A percentile compares a stretch with the other conserved stretches of the same genome.
Conservation (phyloP, 139 green algal species). For the Cymbomonas tetramitiformis region DNA sequence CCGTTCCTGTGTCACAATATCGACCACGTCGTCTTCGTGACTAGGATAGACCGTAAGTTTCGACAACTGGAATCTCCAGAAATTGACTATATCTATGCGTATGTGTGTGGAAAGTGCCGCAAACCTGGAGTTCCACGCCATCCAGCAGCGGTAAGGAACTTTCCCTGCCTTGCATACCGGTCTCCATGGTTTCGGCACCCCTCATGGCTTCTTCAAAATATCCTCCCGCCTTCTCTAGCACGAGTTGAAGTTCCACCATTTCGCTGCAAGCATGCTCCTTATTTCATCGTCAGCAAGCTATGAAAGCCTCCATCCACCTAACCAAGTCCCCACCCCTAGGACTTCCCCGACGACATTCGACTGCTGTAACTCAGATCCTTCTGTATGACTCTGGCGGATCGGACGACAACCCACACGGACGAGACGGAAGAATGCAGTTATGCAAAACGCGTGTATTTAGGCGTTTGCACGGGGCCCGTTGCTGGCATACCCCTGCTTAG, state of each 20-base stretch:
- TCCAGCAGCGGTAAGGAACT: background rate
- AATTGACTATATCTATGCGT: too few species aligned
- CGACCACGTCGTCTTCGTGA: background rate
- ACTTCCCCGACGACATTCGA: slow-evolving; percentile 16
- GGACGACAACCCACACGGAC: background rate
- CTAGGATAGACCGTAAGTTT: too few species aligned
- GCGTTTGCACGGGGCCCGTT: too few species aligned
- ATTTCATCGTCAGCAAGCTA: slow-evolving; percentile 63
- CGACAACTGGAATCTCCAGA: too few species aligned
- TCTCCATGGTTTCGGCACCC: too few species aligned
- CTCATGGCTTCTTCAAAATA: slow-evolving; percentile 73
- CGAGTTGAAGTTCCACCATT: slow-evolving; percentile 82
- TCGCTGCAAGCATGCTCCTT: slow-evolving; percentile 44
- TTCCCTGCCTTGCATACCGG: too few species aligned
- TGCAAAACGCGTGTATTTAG: too few species aligned
- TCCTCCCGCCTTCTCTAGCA: slow-evolving; percentile 75
- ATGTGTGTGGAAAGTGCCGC: background rate
- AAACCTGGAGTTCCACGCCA: background rate
- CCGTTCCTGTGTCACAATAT: background rate
- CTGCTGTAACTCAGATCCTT: too few species aligned
- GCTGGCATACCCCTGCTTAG: too few species aligned
- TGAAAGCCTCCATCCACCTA: slow-evolving; percentile 60
- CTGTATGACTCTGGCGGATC: too few species aligned
- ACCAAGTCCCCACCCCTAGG: slow-evolving; percentile 68
- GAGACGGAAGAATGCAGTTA: too few species aligned